Conservation (phyloP, 805 yeast genomes). For the Ogataea trehaloabstinens region DNA sequence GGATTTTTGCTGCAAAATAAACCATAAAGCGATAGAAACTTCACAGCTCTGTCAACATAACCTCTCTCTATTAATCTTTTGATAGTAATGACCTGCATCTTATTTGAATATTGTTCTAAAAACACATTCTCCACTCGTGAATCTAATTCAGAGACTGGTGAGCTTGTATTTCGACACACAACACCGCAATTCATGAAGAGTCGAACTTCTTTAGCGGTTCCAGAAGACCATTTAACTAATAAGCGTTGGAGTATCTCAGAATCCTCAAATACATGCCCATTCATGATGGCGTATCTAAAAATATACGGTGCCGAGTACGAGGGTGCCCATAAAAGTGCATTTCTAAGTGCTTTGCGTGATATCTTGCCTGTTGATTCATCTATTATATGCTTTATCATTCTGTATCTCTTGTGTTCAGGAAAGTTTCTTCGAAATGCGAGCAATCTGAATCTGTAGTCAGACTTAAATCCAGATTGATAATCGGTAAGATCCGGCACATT, state of each 20-base stretch:
- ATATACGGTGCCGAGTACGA: constrained; percentile 1
- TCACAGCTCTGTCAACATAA: constrained; percentile 13
- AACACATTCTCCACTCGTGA: constrained; percentile 8
- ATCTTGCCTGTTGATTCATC: not conserved
- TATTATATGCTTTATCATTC: not conserved
- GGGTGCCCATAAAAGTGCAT: constrained; percentile 1
- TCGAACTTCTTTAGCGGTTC: constrained; percentile 9
- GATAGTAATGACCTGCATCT: constrained; percentile 19
- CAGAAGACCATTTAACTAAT: constrained; percentile 12
- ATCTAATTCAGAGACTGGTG: not conserved
- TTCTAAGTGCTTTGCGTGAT: constrained; percentile 4
- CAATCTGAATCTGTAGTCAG: not conserved
- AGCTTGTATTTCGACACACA: not conserved
- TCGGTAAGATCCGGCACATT: not conserved
- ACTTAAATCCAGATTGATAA: not conserved
- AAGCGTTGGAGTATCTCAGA: constrained; percentile 4
- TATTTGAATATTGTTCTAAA: constrained; percentile 12
- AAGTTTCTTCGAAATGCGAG: not conserved
- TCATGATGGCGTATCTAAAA: constrained; percentile 7
- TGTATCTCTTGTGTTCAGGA: no score
- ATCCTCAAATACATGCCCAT: constrained; percentile 8
- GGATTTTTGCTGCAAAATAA: constrained; percentile 2
- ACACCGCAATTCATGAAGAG: constrained; percentile 11
- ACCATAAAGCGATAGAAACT: constrained; percentile 11
- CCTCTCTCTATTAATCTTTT: constrained; percentile 15